Conservation (phyloP, 495 filamentous ascomycete species). For the Thermothielavioides terrestris region DNA sequence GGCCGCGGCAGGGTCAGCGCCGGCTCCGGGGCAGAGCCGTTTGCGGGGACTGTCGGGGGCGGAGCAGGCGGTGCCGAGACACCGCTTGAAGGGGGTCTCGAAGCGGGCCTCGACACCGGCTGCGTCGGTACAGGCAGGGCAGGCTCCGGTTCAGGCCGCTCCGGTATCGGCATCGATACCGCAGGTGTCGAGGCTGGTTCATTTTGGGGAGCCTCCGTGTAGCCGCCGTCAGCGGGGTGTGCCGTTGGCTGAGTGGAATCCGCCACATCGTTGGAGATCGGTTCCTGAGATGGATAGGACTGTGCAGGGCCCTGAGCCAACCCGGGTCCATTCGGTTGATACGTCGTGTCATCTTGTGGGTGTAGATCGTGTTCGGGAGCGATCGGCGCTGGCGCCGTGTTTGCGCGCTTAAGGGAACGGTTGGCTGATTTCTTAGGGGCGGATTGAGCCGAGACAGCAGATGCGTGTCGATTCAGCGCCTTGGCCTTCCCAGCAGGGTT, state of each 20-base stretch:
- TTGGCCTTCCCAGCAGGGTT: constrained; percentile 28
- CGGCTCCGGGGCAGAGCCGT: constrained; percentile 15
- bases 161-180: constrained; percentile 7
- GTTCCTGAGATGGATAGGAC: neutral
- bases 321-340: constrained; percentile 1
- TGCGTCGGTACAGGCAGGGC: constrained; percentile 1
- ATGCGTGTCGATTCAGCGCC: constrained; percentile 15
- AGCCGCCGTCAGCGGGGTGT: neutral
- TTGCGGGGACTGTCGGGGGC: constrained; percentile 9
- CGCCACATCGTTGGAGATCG: neutral
- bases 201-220: neutral
- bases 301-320: neutral
- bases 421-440: constrained; percentile 8
- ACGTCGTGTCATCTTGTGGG: neutral
- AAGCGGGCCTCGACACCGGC: constrained; percentile 10
- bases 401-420: constrained; percentile 19
- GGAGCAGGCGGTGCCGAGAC: neutral
- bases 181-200: neutral
- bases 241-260: neutral
- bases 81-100: constrained; percentile 16
- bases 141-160: constrained; percentile 10
- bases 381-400: constrained; percentile 19
- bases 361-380: constrained; percentile 7
- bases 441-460: constrained; percentile 3
- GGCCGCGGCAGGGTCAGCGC: constrained; percentile 9